Conservation (phyloP, 495 filamentous ascomycete species). For the Aspergillus heteromorphus region DNA sequence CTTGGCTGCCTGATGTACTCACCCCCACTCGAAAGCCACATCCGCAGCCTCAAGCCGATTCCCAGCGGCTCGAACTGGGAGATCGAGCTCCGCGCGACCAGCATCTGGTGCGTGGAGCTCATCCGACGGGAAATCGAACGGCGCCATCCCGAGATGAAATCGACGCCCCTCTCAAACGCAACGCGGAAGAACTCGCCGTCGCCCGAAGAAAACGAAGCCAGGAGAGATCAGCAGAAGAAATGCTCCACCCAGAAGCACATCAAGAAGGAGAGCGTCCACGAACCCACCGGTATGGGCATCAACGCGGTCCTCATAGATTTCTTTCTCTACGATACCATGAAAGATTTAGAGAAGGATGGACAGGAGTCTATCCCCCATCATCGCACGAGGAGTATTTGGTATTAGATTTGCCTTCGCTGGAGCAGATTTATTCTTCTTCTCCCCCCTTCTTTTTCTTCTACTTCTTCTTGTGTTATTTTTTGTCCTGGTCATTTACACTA, state of each 20-base stretch:
- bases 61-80: constrained; percentile 75
- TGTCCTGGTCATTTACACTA: neutral
- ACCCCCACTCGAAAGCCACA: constrained; percentile 66
- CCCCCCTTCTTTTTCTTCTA: no score
- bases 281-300: constrained; percentile 34
- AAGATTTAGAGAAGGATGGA: constrained; percentile 61
- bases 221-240: neutral
- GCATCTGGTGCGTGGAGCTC: constrained; percentile 91
- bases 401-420: constrained; percentile 52
- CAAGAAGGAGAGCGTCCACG: constrained; percentile 14
- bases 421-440: no score
- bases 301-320: constrained; percentile 96
- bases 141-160: constrained; percentile 57
- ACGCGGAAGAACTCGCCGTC: neutral
- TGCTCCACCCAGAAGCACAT: constrained; percentile 12
- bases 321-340: constrained; percentile 91
- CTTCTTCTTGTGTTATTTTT: neutral
- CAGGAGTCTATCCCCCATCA: constrained; percentile 77
- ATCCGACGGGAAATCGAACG: constrained; percentile 76
- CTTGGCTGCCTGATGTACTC: constrained; percentile 81
- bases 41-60: constrained; percentile 57
- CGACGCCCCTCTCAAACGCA: constrained; percentile 2
- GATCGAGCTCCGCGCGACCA: constrained; percentile 80
- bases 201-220: constrained; percentile 6
- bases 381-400: constrained; percentile 93